Evolutionary conservation across 352 stramenopile genomes (phyloP), one percentile per base, ranked within the genome.

Genomic region (Phytopythium boreale): DNA sequence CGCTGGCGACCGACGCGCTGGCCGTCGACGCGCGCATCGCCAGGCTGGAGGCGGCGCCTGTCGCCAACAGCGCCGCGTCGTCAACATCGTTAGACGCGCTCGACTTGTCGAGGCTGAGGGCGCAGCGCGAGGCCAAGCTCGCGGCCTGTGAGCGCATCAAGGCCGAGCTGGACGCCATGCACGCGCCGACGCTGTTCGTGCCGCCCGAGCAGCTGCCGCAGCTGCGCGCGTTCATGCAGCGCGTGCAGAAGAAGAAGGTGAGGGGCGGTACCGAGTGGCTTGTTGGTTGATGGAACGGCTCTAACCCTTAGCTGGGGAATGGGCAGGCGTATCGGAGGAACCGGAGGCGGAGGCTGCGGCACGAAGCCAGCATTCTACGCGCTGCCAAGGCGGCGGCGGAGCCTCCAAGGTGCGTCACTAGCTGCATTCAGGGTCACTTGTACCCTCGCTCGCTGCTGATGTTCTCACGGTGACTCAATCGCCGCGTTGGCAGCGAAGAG

Each of bases 241-340:
- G 36, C n/a, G 55, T 60, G 36, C 20, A 60, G 24, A 60, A 50
- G 36, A 60, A 60, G 19, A 60, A 60, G 55, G 55, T 50, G 34
- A 24, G n/a, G n/a, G 24, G 8, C 1, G 0, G 46, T 41, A 12
- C 17, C 9, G 49, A 10, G 20, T 37, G 24, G 5, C 22, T n/a
- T 24, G 24, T 37, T n/a, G 49, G 24, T 22, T 39, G 22, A 52
- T 52, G 46, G 10, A 4, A 7, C 29, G 29, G 29, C 7, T 34
- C 29, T 34, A 7, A 7, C 7, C 29, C 7, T 8, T 34, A 7
- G 4, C 22, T 43, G 6, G 26, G 1, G 46, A 52, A 19, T 7
- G 46, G 31, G 29, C 31, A 58, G 51, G 51, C 8, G 29, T 58
- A 58, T 26, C 29, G 51, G 10, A 26, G 31, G 29, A 44, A 58